phyloP scores from a whole-genome alignment of 2,329 filamentous ascomycete species.

The Paramyrothecium roridum region DNA sequence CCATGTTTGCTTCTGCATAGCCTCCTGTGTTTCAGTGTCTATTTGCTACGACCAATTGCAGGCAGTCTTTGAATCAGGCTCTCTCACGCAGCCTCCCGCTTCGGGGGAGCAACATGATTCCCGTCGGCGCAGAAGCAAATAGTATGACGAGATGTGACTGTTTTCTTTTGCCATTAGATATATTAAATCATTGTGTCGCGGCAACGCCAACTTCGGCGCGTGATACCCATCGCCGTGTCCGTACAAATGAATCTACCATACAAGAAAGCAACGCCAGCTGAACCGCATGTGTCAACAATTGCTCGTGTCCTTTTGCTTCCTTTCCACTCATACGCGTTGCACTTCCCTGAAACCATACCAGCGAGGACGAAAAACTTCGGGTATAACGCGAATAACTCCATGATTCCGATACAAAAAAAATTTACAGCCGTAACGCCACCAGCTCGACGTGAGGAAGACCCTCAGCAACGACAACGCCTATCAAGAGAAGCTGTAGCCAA shows the following conservation, averaged over 20 bases:
- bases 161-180: too few relatives aligned
- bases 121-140: too few relatives aligned
- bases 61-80: too few relatives aligned
- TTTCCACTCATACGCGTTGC: constrained; percentile 5
- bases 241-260: too few relatives aligned
- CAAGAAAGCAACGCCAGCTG: constrained; percentile 3
- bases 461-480: too few relatives aligned
- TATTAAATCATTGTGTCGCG: too few relatives aligned
- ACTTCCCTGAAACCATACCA: constrained; percentile 8
- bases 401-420: neutral
- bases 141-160: too few relatives aligned
- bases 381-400: constrained; percentile 25
- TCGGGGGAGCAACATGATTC: too few relatives aligned
- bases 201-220: too few relatives aligned
- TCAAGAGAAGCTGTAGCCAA: neutral
- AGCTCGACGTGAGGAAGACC: neutral
- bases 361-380: constrained; percentile 23
- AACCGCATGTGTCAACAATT: neutral
- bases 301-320: neutral
- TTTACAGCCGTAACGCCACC: constrained; percentile 3
- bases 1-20: too few relatives aligned
- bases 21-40: neutral
- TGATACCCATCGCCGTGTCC: constrained; percentile 5
- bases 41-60: neutral
- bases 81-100: too few relatives aligned